phyloP scores from a whole-genome alignment of 1,284 basidiomycete species.

The Malassezia cuniculi region DNA sequence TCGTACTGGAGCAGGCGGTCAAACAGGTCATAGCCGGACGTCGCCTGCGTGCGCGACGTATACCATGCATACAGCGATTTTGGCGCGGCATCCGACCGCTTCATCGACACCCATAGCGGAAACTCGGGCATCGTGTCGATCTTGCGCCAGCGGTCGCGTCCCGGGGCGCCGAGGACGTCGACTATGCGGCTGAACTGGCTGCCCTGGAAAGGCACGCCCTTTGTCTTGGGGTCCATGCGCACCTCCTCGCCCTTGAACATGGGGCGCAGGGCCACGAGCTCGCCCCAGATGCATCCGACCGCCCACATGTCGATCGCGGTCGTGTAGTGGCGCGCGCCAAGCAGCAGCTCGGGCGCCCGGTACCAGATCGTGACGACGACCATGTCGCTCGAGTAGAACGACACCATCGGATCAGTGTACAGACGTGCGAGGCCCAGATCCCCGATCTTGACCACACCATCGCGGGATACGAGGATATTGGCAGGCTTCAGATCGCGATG shows the following conservation, averaged over 20 bases:
- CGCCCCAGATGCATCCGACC: constrained; percentile 90
- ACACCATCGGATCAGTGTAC: constrained; percentile 69
- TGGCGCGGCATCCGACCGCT: constrained; percentile 47
- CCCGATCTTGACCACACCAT: constrained; percentile 89
- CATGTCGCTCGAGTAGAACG: constrained; percentile 68
- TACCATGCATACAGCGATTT: constrained; percentile 70
- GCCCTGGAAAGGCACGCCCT: constrained; percentile 45
- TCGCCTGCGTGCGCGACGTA: constrained; percentile 50
- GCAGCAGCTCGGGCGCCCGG: constrained; percentile 80
- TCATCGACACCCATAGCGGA: constrained; percentile 53
- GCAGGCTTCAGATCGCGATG: constrained; percentile 97
- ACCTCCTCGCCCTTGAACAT: constrained; percentile 99
- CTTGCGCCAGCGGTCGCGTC: constrained; percentile 73
- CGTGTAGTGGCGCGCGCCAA: constrained; percentile 92
- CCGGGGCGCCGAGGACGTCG: constrained; percentile 78
- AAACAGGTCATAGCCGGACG: constrained; percentile 31
- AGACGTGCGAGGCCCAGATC: constrained; percentile 87
- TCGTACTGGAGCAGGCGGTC: constrained; percentile 55
- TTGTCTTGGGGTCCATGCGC: constrained; percentile 59
- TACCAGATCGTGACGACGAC: constrained; percentile 99
- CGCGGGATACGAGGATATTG: constrained; percentile 84
- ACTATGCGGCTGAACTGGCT: constrained; percentile 91
- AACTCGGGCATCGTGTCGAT: constrained; percentile 67
- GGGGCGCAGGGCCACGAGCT: constrained; percentile 77
- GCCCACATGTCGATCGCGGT: constrained; percentile 98